phyloP scores from a whole-genome alignment of 202 grass and related monocot species.

The Setaria viridis region DNA sequence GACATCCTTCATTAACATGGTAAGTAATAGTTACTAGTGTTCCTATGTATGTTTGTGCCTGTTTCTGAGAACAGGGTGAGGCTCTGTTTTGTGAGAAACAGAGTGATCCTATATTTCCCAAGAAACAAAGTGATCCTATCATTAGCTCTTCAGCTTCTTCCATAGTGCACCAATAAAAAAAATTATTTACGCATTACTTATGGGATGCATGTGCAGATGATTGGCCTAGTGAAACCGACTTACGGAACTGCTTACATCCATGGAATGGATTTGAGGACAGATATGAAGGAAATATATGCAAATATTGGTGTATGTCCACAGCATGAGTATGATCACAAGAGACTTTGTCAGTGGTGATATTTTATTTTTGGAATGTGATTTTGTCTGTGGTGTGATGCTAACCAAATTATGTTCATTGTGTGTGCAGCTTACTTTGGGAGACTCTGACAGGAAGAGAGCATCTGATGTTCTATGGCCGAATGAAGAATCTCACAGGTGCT shows the following conservation, averaged over 20 bases:
- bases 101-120: neutral
- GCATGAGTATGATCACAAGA: slow-evolving; percentile 65
- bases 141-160: slow-evolving; percentile 10
- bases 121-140: neutral
- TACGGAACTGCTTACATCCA: slow-evolving; percentile 84
- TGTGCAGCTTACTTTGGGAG: slow-evolving; percentile 87
- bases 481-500: slow-evolving; percentile 83
- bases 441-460: slow-evolving; percentile 85
- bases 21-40: slow-evolving; percentile 25
- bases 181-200: neutral
- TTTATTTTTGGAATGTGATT: slow-evolving; percentile 13
- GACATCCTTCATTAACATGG: slow-evolving; percentile 93
- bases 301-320: slow-evolving; percentile 92
- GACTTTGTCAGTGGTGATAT: neutral
- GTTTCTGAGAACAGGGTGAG: neutral
- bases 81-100: slow-evolving; percentile 18
- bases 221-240: slow-evolving; percentile 64
- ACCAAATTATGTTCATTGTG: neutral
- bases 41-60: neutral
- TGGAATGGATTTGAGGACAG: slow-evolving; percentile 77
- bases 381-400: neutral
- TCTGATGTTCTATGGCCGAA: slow-evolving; percentile 81
- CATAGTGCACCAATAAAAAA: neutral
- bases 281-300: slow-evolving; percentile 84
- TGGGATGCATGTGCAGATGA: slow-evolving; percentile 65